A percentile compares a stretch with the other conserved stretches of the same genome.
These are phyloP conservation scores for Annulohypoxylon stygium DNA, from an alignment of 495 filamentous ascomycete species.

Conservation along the genomic window DNA sequence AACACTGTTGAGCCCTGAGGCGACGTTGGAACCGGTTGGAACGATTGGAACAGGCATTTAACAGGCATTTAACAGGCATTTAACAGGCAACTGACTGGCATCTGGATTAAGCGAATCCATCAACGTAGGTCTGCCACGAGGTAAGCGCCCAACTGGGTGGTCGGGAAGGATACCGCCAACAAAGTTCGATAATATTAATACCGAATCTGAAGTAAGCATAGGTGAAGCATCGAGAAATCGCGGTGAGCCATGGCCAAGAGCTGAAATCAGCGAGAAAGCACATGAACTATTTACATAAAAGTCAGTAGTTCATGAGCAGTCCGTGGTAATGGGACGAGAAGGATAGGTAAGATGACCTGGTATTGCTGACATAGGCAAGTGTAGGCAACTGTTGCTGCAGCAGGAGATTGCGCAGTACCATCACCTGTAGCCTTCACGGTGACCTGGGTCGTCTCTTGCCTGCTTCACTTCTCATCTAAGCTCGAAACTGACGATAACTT, in stretches of 20 bases:
- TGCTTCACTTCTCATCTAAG: conserved; percentile 11
- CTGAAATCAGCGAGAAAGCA: conserved; percentile 18
- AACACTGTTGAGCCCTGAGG: conserved; percentile 15
- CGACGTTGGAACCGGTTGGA: conserved; percentile 16
- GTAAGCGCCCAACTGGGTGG: background rate
- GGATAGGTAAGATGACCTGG: conserved; percentile 16
- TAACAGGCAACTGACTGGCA: background rate
- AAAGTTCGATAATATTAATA: background rate
- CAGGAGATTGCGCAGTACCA: conserved; percentile 32
- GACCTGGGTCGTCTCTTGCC: background rate
- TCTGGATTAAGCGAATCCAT: background rate
- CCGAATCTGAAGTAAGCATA: background rate
- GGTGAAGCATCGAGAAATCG: conserved; percentile 30
- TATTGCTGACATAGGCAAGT: conserved; percentile 20
- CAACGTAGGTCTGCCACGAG: background rate
- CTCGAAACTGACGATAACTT: conserved; percentile 7
- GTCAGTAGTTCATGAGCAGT: background rate
- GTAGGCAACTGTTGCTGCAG: conserved; percentile 6
- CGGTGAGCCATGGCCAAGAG: conserved; percentile 25
- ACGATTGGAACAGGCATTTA: too few relatives aligned
- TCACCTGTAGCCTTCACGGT: conserved; percentile 3
- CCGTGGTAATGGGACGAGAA: conserved; percentile 10
- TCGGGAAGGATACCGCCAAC: background rate
- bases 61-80: too few relatives aligned
- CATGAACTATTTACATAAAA: background rate